Percentiles rank a stretch among this genome's conserved stretches.
Conservation (phyloP, 2,329 filamentous ascomycete genomes). For the Fonsecaea pedrosoi region DNA sequence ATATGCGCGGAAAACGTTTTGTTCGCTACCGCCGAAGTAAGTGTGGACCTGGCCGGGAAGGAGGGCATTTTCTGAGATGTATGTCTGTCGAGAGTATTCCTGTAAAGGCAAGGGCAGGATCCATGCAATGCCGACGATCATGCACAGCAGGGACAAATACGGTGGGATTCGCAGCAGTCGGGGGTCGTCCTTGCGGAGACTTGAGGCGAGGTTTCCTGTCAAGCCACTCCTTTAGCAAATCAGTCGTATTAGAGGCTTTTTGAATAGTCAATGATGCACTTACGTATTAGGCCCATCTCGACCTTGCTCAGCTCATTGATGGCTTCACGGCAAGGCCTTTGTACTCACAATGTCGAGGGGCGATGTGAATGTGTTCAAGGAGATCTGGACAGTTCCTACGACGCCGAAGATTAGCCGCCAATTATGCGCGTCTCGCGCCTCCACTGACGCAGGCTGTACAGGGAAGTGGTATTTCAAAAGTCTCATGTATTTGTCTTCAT, state of each 20-base stretch:
- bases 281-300: conserved; percentile 39
- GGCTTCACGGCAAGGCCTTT: conserved; percentile 36
- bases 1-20: conserved; percentile 91
- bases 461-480: neutral
- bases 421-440: neutral
- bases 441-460: no score
- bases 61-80: conserved; percentile 96
- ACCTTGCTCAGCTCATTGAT: conserved; percentile 33
- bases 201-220: conserved; percentile 32
- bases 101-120: conserved; percentile 87
- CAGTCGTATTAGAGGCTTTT: conserved; percentile 33
- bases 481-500: neutral
- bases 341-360: neutral
- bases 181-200: conserved; percentile 73
- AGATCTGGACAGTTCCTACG: conserved; percentile 28
- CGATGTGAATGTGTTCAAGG: neutral
- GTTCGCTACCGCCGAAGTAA: conserved; percentile 95
- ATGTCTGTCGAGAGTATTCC: conserved; percentile 88
- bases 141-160: conserved; percentile 83
- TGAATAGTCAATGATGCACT: conserved; percentile 30
- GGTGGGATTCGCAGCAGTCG: conserved; percentile 83
- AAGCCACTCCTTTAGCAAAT: neutral
- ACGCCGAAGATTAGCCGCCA: conserved; percentile 29
- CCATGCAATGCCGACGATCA: conserved; percentile 86
- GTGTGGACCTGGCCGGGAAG: conserved; percentile 96